Evolutionary conservation across 768 basidiomycete genomes (phyloP), one percentile per base, ranked within the genome.

Genomic region (Pleurotus platypus): DNA sequence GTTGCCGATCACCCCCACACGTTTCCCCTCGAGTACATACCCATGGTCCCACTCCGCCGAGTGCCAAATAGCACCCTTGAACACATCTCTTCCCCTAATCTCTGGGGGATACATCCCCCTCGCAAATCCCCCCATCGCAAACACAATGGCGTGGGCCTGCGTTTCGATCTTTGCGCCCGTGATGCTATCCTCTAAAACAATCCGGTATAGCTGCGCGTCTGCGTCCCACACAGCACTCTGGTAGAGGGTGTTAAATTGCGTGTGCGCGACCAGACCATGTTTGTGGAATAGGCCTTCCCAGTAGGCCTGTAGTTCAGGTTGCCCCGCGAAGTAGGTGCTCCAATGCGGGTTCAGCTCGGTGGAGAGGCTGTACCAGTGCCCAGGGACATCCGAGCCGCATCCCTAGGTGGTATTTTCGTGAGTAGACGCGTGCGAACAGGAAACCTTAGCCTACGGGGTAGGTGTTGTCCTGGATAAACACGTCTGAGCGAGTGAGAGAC

Each of bases 1-100:
- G 63, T 85, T 85, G 40, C 85, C 85, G 62, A 86, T 79, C 12
- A 87, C 79, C 0, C 80, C 84, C 5, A 88, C 76, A 24, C 74
- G 70, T 67, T 83, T 84, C 1, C 78, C 78, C 58, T 69, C 69
- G 55, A 86, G 63, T 43, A 73, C 64, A n/a, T 85, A 75, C 61
- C 79, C 80, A 51, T 83, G 80, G 43, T 75, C 68, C 86, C 86
- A 80, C 55, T 66, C 63, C 16, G 81, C 77, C 24, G 84, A 81
- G 65, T 86, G 86, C 70, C 79, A 86, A n/a, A 73, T 47, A 11
- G 66, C 63, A 1, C 85, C 86, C 43, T 72, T 67, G 63, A 85
- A 86, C 2, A 62, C 64, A 40, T 78, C 78, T 9, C 69, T 57
- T 0, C 80, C 81, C 1, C 58, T 58, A 4, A 84, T 61, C 11